Percentiles rank a stretch among this genome's conserved stretches.
These are phyloP conservation scores for Angophora floribunda DNA, from an alignment of 345 rosid species.

Conservation along the genomic window DNA sequence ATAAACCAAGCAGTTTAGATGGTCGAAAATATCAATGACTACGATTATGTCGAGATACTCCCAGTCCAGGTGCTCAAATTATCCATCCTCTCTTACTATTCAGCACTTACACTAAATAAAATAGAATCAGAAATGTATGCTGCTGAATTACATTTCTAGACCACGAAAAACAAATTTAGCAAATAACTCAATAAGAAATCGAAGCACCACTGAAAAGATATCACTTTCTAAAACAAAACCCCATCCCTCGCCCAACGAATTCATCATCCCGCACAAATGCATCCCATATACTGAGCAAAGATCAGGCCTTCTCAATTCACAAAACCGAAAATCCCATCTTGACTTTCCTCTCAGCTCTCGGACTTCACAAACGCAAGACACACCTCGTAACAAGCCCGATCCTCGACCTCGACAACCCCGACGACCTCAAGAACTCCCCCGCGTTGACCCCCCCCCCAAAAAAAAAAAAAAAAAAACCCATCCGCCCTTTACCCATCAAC, in stretches of 20 bases:
- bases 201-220: neutral
- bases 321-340: neutral
- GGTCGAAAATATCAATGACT: neutral
- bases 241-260: neutral
- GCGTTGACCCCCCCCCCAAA: neutral
- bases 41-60: neutral
- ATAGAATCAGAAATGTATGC: neutral
- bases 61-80: neutral
- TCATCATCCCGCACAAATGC: neutral
- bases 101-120: neutral
- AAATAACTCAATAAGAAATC: neutral
- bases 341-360: neutral
- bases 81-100: neutral
- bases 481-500: neutral
- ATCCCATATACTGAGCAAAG: neutral
- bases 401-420: neutral
- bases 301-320: neutral
- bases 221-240: neutral
- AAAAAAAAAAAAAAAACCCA: neutral
- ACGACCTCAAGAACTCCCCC: neutral
- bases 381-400: neutral
- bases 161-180: neutral
- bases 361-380: neutral
- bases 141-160: neutral
- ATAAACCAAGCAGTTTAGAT: neutral